These are phyloP conservation scores for Phytophthora megakarya DNA, from an alignment of 352 stramenopile species.

Conservation along the genomic window DNA sequence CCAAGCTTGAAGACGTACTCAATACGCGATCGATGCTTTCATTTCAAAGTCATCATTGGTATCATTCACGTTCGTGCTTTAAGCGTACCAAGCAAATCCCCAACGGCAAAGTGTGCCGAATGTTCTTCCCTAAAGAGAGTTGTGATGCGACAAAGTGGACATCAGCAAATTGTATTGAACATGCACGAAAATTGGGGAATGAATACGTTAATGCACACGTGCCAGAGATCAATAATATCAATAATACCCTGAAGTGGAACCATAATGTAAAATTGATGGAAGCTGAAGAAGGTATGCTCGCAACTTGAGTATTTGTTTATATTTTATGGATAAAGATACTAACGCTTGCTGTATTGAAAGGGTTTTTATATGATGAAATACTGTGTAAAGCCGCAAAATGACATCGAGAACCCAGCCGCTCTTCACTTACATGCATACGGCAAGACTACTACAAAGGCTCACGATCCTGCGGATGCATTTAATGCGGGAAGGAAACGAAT, in stretches of 20 bases:
- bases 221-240: neutral
- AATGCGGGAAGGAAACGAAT: neutral
- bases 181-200: neutral
- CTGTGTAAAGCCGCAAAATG: neutral
- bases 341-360: neutral
- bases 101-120: neutral
- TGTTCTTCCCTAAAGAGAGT: neutral
- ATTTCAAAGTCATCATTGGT: neutral
- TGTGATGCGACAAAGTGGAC: neutral
- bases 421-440: neutral
- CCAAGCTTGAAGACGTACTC: neutral
- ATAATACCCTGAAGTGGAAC: neutral
- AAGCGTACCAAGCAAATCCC: neutral
- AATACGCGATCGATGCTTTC: neutral
- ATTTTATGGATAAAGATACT: neutral
- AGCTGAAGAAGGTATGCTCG: slow-evolving; percentile 2
- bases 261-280: slow-evolving; percentile 4
- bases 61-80: neutral
- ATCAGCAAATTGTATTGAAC: neutral
- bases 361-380: slow-evolving; percentile 3
- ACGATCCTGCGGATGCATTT: neutral
- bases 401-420: neutral
- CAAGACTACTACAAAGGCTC: neutral
- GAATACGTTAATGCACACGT: slow-evolving; percentile 13
- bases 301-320: neutral